Percentiles rank a stretch among this genome's conserved stretches.
phyloP scores from a whole-genome alignment of 371 early-diverging fungal species.

The Lichtheimia ramosa region DNA sequence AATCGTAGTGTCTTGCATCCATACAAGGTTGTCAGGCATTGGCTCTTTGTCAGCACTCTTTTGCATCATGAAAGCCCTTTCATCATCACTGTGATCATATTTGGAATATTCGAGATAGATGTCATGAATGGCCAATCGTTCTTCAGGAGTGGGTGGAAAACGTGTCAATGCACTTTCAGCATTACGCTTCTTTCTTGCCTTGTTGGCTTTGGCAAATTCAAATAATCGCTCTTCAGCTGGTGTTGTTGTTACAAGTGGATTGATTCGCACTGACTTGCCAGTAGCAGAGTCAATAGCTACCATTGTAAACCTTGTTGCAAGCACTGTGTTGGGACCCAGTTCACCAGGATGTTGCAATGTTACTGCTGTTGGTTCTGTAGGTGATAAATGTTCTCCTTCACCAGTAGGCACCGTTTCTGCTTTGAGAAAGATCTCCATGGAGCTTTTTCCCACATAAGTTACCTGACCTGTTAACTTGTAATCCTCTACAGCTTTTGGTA shows the following conservation, averaged over 20 bases:
- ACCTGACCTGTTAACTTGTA: conserved; percentile 80
- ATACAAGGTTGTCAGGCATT: conserved; percentile 50
- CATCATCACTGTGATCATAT: conserved; percentile 6
- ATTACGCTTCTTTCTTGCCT: conserved; percentile 64
- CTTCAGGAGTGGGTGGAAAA: conserved; percentile 82
- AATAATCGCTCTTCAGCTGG: conserved; percentile 75
- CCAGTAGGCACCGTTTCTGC: conserved; percentile 14
- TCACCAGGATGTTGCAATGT: conserved; percentile 4
- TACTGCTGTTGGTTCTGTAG: background rate
- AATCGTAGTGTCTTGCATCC: conserved; percentile 82
- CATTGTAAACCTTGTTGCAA: conserved; percentile 89
- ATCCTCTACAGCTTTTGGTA: conserved; percentile 67
- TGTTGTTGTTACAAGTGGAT: conserved; percentile 71
- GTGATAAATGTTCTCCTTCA: no score
- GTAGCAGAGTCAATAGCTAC: conserved; percentile 83
- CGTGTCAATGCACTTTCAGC: conserved; percentile 61
- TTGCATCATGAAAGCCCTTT: background rate
- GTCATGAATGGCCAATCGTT: conserved; percentile 80
- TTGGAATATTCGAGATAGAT: conserved; percentile 66
- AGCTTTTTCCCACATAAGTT: conserved; percentile 83
- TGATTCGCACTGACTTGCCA: conserved; percentile 70
- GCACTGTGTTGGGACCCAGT: conserved; percentile 53
- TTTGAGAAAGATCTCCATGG: conserved; percentile 70
- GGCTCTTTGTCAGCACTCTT: conserved; percentile 11
- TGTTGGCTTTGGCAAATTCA: conserved; percentile 69